Percentiles rank a stretch among this genome's conserved stretches.
These are phyloP conservation scores for Juglanconis sp. DNA, from an alignment of 2,329 filamentous ascomycete species.

Conservation along the genomic window DNA sequence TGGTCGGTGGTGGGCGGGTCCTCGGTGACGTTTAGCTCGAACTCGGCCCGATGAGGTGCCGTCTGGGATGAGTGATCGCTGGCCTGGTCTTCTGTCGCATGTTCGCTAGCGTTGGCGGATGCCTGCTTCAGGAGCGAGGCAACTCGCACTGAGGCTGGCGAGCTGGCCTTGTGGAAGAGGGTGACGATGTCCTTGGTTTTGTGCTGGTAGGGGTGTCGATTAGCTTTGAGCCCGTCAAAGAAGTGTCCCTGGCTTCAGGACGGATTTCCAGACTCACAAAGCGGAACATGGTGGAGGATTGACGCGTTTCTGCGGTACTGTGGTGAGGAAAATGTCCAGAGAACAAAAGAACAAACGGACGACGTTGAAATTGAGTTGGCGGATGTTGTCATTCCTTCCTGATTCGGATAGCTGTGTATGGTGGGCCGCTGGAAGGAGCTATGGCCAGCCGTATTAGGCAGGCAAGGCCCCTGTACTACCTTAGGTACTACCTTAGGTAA, in stretches of 20 bases:
- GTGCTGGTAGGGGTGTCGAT: constrained; percentile 45
- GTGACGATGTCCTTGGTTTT: constrained; percentile 89
- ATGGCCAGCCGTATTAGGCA: background rate
- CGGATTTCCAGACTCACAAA: constrained; percentile 35
- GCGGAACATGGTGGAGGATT: constrained; percentile 40
- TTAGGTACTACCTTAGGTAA: background rate
- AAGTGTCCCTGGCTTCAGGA: background rate
- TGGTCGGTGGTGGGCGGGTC: constrained; percentile 57
- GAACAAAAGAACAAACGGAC: background rate
- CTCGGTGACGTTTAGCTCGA: constrained; percentile 63
- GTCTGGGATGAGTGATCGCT: constrained; percentile 62
- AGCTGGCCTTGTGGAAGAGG: constrained; percentile 85
- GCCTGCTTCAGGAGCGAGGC: constrained; percentile 77
- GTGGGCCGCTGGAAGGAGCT: background rate
- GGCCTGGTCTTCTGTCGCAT: constrained; percentile 72
- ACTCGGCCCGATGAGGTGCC: constrained; percentile 57
- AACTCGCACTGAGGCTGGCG: constrained; percentile 69
- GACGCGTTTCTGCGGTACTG: background rate
- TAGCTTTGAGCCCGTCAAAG: background rate
- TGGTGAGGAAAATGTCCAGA: background rate
- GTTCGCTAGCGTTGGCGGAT: constrained; percentile 64
- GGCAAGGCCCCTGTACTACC: background rate
- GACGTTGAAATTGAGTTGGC: constrained; percentile 11
- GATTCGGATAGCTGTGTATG: constrained; percentile 12
- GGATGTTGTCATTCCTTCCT: constrained; percentile 14